phyloP scores from a whole-genome alignment of 2,329 filamentous ascomycete genomes.

The Alternaria sp. region DNA sequence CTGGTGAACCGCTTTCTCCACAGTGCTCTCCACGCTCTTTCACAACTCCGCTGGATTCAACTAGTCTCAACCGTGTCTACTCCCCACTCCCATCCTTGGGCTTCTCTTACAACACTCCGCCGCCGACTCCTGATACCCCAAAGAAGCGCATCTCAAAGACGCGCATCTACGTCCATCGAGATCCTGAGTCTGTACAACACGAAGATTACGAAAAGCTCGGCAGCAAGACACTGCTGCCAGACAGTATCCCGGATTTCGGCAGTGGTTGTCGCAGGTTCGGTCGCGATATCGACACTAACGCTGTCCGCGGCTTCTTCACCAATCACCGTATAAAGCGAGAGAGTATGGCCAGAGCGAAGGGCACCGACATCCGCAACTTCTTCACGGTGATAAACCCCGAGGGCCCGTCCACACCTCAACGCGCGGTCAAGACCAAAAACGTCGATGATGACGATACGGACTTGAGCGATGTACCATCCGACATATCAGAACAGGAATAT shows the following conservation, averaged over 20 bases:
- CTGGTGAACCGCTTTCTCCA: neutral
- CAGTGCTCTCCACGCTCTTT: neutral
- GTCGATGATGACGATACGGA: neutral
- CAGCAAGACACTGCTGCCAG: neutral
- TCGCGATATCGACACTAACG: slow-evolving; percentile 5
- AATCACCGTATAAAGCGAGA: neutral
- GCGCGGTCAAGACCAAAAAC: neutral
- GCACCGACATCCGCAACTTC: neutral
- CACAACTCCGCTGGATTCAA: neutral
- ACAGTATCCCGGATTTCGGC: neutral
- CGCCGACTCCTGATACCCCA: neutral
- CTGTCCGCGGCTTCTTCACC: neutral
- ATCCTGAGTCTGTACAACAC: neutral
- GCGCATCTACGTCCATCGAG: neutral
- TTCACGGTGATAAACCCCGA: neutral
- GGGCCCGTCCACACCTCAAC: neutral
- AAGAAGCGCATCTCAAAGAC: neutral
- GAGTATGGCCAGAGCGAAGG: neutral
- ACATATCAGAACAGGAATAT: neutral
- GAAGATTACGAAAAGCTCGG: neutral
- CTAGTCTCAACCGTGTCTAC: neutral
- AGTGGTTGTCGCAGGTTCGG: neutral
- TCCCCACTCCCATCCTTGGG: neutral
- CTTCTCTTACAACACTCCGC: neutral
- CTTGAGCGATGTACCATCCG: neutral